Percentiles rank a stretch among this genome's conserved stretches.
These are phyloP conservation scores for Apiotrichum porosum DNA, from an alignment of 1,284 basidiomycete genomes.

Conservation along the genomic window DNA sequence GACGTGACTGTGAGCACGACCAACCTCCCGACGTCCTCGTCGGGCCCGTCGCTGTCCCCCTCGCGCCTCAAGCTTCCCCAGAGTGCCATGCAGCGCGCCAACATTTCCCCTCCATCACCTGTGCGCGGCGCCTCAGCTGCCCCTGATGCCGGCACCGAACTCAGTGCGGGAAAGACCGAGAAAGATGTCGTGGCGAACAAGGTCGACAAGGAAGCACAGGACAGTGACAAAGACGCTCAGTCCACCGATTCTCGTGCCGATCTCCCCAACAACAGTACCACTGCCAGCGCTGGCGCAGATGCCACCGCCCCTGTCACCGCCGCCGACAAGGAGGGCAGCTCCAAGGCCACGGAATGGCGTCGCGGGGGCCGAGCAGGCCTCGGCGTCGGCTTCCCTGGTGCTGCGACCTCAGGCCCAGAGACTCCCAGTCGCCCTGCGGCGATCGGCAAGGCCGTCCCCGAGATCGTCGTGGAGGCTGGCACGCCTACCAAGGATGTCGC, in stretches of 20 bases:
- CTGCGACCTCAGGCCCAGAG: not conserved
- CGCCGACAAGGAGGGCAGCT: not conserved
- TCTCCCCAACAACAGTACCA: no score
- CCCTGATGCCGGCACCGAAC: no score
- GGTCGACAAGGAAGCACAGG: no score
- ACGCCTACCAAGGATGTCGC: slow-evolving; percentile 3
- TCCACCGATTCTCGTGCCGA: no score
- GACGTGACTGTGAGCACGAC: slow-evolving; percentile 45
- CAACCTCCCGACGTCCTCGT: slow-evolving; percentile 39
- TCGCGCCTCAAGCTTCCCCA: slow-evolving; percentile 59
- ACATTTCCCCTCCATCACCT: slow-evolving; percentile 3
- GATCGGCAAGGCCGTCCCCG: slow-evolving; percentile 6
- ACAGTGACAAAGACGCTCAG: no score
- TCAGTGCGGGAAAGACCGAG: no score
- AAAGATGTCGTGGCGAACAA: no score
- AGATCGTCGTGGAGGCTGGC: slow-evolving; percentile 26
- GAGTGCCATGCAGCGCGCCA: slow-evolving; percentile 56
- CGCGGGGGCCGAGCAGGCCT: slow-evolving; percentile 1
- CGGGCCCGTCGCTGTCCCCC: slow-evolving; percentile 25
- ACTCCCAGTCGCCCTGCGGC: slow-evolving; percentile 4
- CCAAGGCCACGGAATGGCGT: no score
- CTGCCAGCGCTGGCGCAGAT: no score
- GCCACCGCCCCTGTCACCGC: not conserved
- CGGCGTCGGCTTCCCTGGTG: slow-evolving; percentile 5
- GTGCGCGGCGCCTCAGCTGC: no score